These are phyloP conservation scores for Eruca vesicaria DNA, from an alignment of 441 rosid genomes.

Conservation along the genomic window DNA sequence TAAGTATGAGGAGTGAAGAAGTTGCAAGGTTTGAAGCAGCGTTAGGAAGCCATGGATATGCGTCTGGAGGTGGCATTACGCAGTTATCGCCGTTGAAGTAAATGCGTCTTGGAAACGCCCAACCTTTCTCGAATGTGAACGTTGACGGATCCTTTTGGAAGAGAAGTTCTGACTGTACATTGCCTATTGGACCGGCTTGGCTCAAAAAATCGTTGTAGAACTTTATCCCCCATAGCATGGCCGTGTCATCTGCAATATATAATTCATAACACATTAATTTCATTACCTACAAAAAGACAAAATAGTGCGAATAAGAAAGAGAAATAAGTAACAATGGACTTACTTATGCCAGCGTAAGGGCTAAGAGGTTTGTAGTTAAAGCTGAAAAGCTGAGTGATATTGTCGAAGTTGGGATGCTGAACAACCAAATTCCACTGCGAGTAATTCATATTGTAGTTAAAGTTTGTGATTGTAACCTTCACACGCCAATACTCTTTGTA, in stretches of 20 bases:
- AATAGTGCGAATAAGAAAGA: too few species aligned
- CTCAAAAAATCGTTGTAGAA: constrained; percentile 57
- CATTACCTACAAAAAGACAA: not conserved
- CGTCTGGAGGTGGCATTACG: constrained; percentile 62
- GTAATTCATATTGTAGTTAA: constrained; percentile 80
- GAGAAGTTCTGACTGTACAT: constrained; percentile 63
- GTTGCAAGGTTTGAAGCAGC: constrained; percentile 31
- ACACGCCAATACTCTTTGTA: constrained; percentile 87
- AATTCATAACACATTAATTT: not conserved
- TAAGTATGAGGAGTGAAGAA: constrained; percentile 7
- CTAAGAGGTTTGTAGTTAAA: constrained; percentile 55
- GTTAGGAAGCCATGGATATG: constrained; percentile 66
- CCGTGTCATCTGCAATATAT: constrained; percentile 52
- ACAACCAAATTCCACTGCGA: constrained; percentile 80
- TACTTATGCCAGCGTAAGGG: constrained; percentile 69
- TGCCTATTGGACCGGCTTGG: constrained; percentile 55
- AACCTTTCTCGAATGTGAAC: constrained; percentile 59
- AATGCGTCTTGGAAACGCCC: constrained; percentile 67
- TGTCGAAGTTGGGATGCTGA: constrained; percentile 89
- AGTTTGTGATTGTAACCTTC: constrained; percentile 74
- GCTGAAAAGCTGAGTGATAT: constrained; percentile 71
- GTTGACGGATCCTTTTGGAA: constrained; percentile 47
- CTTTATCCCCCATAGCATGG: constrained; percentile 61
- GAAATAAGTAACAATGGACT: constrained; percentile 25
- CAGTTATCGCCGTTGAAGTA: constrained; percentile 71